Conservation (phyloP, 306 rosid genomes). For the Vigna trinervia region DNA sequence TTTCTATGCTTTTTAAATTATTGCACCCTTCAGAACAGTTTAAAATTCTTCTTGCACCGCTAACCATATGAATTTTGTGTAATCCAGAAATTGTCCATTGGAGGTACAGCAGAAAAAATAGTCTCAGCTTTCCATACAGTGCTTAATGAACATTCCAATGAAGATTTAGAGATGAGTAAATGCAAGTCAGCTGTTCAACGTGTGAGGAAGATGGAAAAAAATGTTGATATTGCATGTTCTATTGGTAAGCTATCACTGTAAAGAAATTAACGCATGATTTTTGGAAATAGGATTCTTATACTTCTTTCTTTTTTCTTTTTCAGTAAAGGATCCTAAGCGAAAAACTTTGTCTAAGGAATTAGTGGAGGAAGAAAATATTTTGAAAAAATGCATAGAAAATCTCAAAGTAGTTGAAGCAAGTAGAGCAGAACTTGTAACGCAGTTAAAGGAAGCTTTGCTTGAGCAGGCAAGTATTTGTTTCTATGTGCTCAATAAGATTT, state of each 20-base stretch:
- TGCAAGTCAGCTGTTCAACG: constrained; percentile 79
- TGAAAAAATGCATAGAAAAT: constrained; percentile 77
- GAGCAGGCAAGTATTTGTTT: constrained; percentile 70
- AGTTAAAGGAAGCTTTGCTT: constrained; percentile 78
- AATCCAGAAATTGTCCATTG: constrained; percentile 78
- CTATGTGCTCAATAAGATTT: constrained; percentile 15
- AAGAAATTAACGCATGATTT: constrained; percentile 26
- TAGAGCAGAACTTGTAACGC: constrained; percentile 79
- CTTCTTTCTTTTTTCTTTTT: constrained; percentile 38
- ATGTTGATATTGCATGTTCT: constrained; percentile 72
- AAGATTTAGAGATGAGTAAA: constrained; percentile 80
- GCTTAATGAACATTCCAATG: constrained; percentile 71
- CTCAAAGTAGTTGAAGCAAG: constrained; percentile 74
- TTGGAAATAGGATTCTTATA: constrained; percentile 44
- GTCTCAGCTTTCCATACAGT: constrained; percentile 85
- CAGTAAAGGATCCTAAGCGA: constrained; percentile 90
- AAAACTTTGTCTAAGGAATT: constrained; percentile 71
- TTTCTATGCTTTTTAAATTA: constrained; percentile 30
- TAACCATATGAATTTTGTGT: constrained; percentile 42
- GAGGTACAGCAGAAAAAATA: constrained; percentile 88
- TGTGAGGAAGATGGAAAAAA: constrained; percentile 82
- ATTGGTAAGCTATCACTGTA: constrained; percentile 53
- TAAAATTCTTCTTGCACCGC: constrained; percentile 23
- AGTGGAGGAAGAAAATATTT: constrained; percentile 74
- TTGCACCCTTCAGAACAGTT: constrained; percentile 24